These are phyloP conservation scores for Purpureocillium lavendulum DNA, from an alignment of 2,329 filamentous ascomycete genomes.

Conservation along the genomic window DNA sequence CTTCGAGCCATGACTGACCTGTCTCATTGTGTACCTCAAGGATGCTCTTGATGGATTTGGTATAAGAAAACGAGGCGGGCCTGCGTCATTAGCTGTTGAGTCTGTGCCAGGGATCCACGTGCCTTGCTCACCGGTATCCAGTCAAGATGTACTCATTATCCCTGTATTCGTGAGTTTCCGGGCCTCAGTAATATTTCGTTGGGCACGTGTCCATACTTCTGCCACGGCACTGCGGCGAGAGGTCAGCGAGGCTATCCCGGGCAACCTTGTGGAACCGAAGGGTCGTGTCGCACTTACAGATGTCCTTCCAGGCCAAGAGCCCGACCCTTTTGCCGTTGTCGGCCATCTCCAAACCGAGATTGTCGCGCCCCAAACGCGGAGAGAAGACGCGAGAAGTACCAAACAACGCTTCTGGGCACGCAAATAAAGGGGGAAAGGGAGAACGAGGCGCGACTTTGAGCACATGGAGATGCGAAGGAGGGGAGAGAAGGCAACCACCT, in stretches of 20 bases:
- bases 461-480: no score
- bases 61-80: conserved; percentile 10
- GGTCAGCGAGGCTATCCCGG: not conserved
- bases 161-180: conserved; percentile 2
- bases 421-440: no score
- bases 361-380: no score
- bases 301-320: no score
- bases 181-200: not conserved
- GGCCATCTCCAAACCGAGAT: no score
- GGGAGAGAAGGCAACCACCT: no score
- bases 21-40: conserved; percentile 13
- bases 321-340: no score
- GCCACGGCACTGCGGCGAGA: conserved; percentile 8
- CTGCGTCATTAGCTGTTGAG: not conserved
- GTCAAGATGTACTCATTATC: conserved; percentile 13
- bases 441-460: no score
- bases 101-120: not conserved
- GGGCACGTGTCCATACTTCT: conserved; percentile 4
- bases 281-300: no score
- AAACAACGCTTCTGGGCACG: no score
- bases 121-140: conserved; percentile 8
- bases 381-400: no score
- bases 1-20: conserved; percentile 2
- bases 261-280: no score
- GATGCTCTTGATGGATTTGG: conserved; percentile 7